Percentiles rank a stretch among this genome's conserved stretches.
Conservation (phyloP, 1,284 basidiomycete genomes). For the Exobasidium rhododendri region DNA sequence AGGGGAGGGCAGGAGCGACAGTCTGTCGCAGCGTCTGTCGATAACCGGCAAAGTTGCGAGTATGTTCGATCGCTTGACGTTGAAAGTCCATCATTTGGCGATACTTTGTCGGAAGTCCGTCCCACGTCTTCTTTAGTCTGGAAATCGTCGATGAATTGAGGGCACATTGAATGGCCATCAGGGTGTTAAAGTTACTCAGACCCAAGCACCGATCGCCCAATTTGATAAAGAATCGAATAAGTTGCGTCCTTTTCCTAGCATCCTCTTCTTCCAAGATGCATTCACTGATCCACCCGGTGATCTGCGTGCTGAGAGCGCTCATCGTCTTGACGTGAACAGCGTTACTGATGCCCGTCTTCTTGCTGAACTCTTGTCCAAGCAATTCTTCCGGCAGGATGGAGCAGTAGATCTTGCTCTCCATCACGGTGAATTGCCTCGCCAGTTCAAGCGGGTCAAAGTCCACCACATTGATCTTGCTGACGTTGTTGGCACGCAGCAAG, state of each 20-base stretch:
- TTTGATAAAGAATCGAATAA: constrained; percentile 58
- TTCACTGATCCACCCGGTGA: constrained; percentile 59
- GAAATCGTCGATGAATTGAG: constrained; percentile 56
- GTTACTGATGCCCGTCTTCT: constrained; percentile 28
- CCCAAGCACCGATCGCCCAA: constrained; percentile 55
- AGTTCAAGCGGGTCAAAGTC: constrained; percentile 75
- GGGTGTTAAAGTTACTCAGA: constrained; percentile 57
- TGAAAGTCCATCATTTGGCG: constrained; percentile 73
- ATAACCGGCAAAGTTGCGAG: constrained; percentile 89
- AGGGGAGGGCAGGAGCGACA: constrained; percentile 46
- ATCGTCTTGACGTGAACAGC: constrained; percentile 54
- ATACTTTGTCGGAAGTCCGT: constrained; percentile 83
- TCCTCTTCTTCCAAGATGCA: constrained; percentile 57
- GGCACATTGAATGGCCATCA: constrained; percentile 57
- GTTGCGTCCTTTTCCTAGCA: constrained; percentile 51
- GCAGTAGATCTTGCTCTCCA: constrained; percentile 53
- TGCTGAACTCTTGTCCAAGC: constrained; percentile 53
- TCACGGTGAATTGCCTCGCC: constrained; percentile 61
- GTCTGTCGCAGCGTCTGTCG: constrained; percentile 64
- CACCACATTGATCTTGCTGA: constrained; percentile 65
- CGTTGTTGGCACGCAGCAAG: constrained; percentile 55
- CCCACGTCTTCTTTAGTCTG: constrained; percentile 55
- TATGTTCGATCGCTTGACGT: constrained; percentile 79
- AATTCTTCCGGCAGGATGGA: constrained; percentile 56
- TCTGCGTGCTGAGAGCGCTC: constrained; percentile 56